A percentile compares a stretch with the other conserved stretches of the same genome.
These are phyloP conservation scores for Rhizoclosmatium globosum DNA, from an alignment of 192 early-diverging fungal species.

Conservation along the genomic window DNA sequence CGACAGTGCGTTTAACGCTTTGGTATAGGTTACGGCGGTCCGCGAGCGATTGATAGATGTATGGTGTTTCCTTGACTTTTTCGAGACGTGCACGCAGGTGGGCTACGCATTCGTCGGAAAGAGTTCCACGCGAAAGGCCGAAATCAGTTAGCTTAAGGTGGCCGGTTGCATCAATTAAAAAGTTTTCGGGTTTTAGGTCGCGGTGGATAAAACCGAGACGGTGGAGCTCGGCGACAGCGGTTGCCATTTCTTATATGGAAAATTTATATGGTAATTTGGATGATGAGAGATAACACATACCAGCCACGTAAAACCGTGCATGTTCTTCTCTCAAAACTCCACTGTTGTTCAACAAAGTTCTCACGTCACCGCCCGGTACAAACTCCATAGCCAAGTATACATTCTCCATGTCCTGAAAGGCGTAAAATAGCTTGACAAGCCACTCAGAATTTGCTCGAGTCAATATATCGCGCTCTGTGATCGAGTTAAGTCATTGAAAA, in stretches of 20 bases:
- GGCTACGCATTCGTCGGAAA: slow-evolving; percentile 46
- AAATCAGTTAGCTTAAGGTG: slow-evolving; percentile 88
- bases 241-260: slow-evolving; percentile 45
- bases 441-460: slow-evolving; percentile 73
- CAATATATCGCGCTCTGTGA: slow-evolving; percentile 81
- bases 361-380: slow-evolving; percentile 76
- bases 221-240: slow-evolving; percentile 82
- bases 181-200: slow-evolving; percentile 59
- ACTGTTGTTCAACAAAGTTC: slow-evolving; percentile 78
- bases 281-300: slow-evolving; percentile 39
- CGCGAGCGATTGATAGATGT: slow-evolving; percentile 32
- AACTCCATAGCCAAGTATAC: slow-evolving; percentile 82
- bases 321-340: slow-evolving; percentile 64
- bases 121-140: slow-evolving; percentile 66
- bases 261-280: no score
- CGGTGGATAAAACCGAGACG: slow-evolving; percentile 90
- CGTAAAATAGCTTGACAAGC: slow-evolving; percentile 91
- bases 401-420: slow-evolving; percentile 80
- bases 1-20: slow-evolving; percentile 46
- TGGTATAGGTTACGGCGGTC: slow-evolving; percentile 57
- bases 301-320: slow-evolving; percentile 64
- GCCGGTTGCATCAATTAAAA: slow-evolving; percentile 60
- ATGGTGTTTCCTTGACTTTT: slow-evolving; percentile 48
- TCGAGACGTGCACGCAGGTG: slow-evolving; percentile 47
- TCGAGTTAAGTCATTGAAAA: background rate